A percentile compares a stretch with the other conserved stretches of the same genome.
phyloP scores from a whole-genome alignment of 352 stramenopile genomes.

The Pythium rishiriense region DNA sequence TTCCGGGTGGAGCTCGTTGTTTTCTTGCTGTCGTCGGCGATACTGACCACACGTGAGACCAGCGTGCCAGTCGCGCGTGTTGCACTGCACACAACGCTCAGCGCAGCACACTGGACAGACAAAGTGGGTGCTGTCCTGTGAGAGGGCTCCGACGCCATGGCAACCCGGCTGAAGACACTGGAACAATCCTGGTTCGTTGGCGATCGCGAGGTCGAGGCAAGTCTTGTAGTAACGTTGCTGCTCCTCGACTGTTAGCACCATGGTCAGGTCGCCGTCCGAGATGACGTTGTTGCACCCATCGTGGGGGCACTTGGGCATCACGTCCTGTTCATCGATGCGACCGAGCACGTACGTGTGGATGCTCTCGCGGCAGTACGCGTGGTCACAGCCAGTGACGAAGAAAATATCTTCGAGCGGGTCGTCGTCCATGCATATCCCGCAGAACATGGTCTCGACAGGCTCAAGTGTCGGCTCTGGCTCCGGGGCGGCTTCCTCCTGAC shows the following conservation, averaged over 20 bases:
- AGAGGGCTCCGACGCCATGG: conserved; percentile 1
- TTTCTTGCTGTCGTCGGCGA: conserved; percentile 4
- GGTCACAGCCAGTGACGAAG: conserved; percentile 3
- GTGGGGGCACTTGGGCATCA: conserved; percentile 3
- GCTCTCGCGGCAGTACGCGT: conserved; percentile 11
- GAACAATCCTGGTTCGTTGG: background rate
- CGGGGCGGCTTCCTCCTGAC: too few species aligned
- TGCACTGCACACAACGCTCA: conserved; percentile 26
- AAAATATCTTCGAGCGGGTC: conserved; percentile 11
- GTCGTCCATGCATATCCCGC: conserved; percentile 15
- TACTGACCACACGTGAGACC: conserved; percentile 23
- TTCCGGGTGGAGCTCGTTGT: conserved; percentile 24
- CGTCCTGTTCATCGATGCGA: conserved; percentile 3
- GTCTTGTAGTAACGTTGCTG: conserved; percentile 11
- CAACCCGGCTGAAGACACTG: conserved; percentile 8
- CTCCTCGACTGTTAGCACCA: conserved; percentile 14
- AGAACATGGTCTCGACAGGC: conserved; percentile 6
- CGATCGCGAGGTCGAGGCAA: background rate
- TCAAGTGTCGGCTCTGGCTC: background rate
- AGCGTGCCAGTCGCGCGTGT: conserved; percentile 27
- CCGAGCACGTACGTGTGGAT: conserved; percentile 8
- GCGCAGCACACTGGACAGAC: conserved; percentile 19
- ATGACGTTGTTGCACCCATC: conserved; percentile 2
- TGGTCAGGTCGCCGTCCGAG: conserved; percentile 2
- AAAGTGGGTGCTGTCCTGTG: conserved; percentile 15